Base-by-base conservation (phyloP, 139 green algal species). In the Auxenochlorella protothecoides region DNA sequence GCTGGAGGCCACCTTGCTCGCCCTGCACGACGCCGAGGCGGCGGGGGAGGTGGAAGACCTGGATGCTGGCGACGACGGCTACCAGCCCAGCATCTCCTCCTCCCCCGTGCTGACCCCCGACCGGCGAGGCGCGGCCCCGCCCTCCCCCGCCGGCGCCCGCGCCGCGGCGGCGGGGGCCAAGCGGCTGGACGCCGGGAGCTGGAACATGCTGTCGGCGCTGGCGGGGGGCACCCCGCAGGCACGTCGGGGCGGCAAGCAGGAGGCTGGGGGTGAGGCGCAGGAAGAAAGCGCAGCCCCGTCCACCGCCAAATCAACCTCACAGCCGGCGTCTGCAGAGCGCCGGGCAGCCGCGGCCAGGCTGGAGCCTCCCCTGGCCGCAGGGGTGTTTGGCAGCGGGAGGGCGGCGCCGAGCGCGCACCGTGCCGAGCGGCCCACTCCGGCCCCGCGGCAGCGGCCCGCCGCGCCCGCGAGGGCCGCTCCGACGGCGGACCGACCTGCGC, bases 161-260 rank as follows among this genome's bases (percentile, higher is more conserved):
- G 51, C 71, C 66, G 6, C 71, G 27, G 15, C 68, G 63, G 5
- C 60, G 74, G 27, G 16, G 5, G 55, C 66, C 13, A 63, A 76
- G 67, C 63, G 68, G 11, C 65, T 81, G 57, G 71, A 73, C 2
- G 59, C 74, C n/a, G 82, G 72, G 59, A 74, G 27, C 44, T 88
- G 86, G 85, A 81, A 66, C 12, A 81, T 84, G 9, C 82, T 91
- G 80, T 88, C 81, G 4, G 84, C 85, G 5, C 71, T 92, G 59
- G 87, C 87, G 68, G 87, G 85, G 4, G 86, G 85, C 6, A 74
- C 82, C 8, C 68, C 76, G 52, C 68, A 54, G 11, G 53, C 55
- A 11, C 27, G 27, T 44, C 27, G 27, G 27, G 27, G 27, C 27
- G 67, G 61, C 55, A 65, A 57, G 63, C 74, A 74, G 53, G 15